A percentile compares a stretch with the other conserved stretches of the same genome.
These are phyloP conservation scores for Cubamyces lactineus DNA, from an alignment of 768 basidiomycete genomes.

Conservation along the genomic window DNA sequence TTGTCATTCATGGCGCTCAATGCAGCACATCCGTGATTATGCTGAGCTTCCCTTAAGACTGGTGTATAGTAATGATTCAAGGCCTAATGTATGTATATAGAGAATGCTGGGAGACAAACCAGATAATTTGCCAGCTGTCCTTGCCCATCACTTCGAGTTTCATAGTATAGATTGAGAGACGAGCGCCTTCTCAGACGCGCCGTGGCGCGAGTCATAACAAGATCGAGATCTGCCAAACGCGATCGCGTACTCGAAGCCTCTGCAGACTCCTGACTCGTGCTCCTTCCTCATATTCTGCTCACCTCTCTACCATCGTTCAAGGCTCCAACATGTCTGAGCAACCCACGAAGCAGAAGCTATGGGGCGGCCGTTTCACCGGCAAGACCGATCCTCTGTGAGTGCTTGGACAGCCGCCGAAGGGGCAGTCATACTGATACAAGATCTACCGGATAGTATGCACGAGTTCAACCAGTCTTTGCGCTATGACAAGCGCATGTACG, in stretches of 20 bases:
- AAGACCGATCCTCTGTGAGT: slow-evolving; percentile 85
- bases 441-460: slow-evolving; percentile 61
- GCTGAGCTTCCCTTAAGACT: too few relatives aligned
- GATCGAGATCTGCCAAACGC: slow-evolving; percentile 1
- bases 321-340: slow-evolving; percentile 25
- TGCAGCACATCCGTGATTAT: slow-evolving; percentile 45
- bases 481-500: slow-evolving; percentile 94
- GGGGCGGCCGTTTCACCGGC: slow-evolving; percentile 69
- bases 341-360: slow-evolving; percentile 37
- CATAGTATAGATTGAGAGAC: too few relatives aligned
- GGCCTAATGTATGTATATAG: too few relatives aligned
- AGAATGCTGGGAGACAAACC: too few relatives aligned
- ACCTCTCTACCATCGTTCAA: background rate
- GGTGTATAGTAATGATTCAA: too few relatives aligned
- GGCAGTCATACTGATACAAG: slow-evolving; percentile 22
- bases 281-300: slow-evolving; percentile 39
- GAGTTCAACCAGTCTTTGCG: slow-evolving; percentile 95
- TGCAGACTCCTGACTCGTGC: slow-evolving; percentile 8
- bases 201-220: background rate
- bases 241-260: background rate
- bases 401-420: slow-evolving; percentile 6
- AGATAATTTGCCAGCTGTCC: too few relatives aligned
- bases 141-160: background rate
- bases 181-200: too few relatives aligned
- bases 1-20: slow-evolving; percentile 64